phyloP scores from a whole-genome alignment of 345 rosid species.

The Salix udensis region DNA sequence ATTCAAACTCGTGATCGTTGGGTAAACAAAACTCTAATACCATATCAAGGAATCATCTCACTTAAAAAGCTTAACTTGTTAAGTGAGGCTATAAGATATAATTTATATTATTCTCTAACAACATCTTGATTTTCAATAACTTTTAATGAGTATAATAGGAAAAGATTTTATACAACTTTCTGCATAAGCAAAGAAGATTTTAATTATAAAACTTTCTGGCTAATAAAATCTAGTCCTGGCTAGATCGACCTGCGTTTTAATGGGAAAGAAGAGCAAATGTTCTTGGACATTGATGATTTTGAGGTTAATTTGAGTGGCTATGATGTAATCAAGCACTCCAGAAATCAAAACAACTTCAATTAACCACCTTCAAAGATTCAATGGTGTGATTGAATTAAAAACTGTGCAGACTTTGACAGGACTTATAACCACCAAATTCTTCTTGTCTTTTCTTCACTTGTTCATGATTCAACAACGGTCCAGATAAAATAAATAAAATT shows the following conservation, averaged over 20 bases:
- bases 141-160: too few relatives aligned
- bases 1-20: too few relatives aligned
- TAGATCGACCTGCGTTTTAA: too few relatives aligned
- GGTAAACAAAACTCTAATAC: too few relatives aligned
- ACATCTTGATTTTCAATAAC: too few relatives aligned
- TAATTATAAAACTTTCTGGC: too few relatives aligned
- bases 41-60: too few relatives aligned
- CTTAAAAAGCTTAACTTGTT: too few relatives aligned
- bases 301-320: background rate
- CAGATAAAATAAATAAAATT: background rate
- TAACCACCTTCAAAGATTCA: background rate
- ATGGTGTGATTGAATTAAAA: background rate
- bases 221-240: too few relatives aligned
- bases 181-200: background rate
- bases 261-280: too few relatives aligned
- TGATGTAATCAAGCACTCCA: background rate
- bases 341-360: background rate
- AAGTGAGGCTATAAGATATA: too few relatives aligned
- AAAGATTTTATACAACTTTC: background rate
- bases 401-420: background rate
- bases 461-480: background rate
- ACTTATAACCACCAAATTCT: slow-evolving; percentile 2
- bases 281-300: background rate
- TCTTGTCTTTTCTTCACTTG: background rate
- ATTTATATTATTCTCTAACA: too few relatives aligned